Conservation (phyloP, 1,284 basidiomycete species). For the Irpex sp. region DNA sequence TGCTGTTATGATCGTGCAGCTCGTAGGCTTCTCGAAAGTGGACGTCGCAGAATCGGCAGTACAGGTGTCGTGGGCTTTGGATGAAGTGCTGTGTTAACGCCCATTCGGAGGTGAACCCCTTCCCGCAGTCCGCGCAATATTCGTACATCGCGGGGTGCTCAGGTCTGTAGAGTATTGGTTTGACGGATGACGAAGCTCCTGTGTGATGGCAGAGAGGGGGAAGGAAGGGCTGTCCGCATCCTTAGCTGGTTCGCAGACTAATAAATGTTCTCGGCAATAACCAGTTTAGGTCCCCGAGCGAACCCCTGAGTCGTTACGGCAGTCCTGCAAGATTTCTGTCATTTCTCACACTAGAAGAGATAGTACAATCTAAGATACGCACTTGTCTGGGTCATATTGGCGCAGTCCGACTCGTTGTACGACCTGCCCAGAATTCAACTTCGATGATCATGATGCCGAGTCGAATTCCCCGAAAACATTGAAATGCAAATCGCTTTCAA, state of each 20-base stretch:
- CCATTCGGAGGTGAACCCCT: neutral
- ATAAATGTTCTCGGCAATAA: neutral
- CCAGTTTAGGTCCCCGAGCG: neutral
- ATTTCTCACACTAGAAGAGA: too few species aligned
- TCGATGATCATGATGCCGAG: too few species aligned
- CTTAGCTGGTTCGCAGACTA: neutral
- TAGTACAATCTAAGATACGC: too few species aligned
- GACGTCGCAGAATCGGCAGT: conserved; percentile 23
- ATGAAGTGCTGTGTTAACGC: neutral
- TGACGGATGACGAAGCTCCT: neutral
- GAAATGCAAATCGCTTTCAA: too few species aligned
- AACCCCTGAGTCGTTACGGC: too few species aligned
- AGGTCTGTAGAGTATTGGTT: neutral
- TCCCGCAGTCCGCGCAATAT: neutral
- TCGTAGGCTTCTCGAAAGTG: conserved; percentile 17
- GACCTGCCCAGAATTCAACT: too few species aligned
- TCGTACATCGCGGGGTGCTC: neutral
- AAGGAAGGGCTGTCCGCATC: neutral
- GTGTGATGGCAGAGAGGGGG: neutral
- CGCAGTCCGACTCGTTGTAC: too few species aligned
- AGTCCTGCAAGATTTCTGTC: too few species aligned
- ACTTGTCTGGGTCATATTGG: too few species aligned
- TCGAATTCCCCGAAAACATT: too few species aligned
- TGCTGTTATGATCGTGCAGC: conserved; percentile 16
- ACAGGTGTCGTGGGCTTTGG: neutral